phyloP scores from a whole-genome alignment of 2,329 filamentous ascomycete genomes.

The Elsinoe australis region DNA sequence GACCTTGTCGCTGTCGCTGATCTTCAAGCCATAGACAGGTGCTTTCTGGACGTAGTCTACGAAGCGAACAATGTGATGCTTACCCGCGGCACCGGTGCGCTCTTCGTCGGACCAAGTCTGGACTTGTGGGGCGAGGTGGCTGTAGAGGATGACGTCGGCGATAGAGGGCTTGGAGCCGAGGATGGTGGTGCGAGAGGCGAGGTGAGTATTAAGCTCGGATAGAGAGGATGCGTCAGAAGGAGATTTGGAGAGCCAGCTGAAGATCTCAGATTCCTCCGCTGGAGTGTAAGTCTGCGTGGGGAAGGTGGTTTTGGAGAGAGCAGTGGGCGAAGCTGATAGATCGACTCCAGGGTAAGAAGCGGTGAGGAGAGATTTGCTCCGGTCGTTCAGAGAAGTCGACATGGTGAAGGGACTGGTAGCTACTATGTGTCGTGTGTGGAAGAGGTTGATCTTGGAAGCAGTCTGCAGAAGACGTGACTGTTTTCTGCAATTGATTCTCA shows the following conservation, averaged over 20 bases:
- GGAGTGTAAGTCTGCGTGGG: conserved; percentile 51
- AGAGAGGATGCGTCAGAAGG: conserved; percentile 59
- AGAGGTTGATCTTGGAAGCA: too few relatives aligned
- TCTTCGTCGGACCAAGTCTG: conserved; percentile 75
- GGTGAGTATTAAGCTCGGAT: conserved; percentile 73
- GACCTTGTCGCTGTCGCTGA: conserved; percentile 68
- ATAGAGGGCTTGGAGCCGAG: conserved; percentile 83
- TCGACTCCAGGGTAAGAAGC: conserved; percentile 13
- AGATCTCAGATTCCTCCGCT: conserved; percentile 76
- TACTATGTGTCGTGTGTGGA: too few relatives aligned
- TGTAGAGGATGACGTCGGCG: conserved; percentile 78
- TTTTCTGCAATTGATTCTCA: too few relatives aligned
- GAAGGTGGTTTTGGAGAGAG: background rate
- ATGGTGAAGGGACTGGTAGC: background rate
- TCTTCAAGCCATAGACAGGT: conserved; percentile 57
- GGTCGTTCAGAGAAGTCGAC: conserved; percentile 9
- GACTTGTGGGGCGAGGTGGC: conserved; percentile 67
- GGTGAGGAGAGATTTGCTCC: background rate
- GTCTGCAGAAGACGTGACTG: too few relatives aligned
- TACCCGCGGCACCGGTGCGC: conserved; percentile 80
- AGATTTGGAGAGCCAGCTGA: conserved; percentile 78
- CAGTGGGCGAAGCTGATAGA: background rate
- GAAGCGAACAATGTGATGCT: conserved; percentile 83
- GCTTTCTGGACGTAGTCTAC: conserved; percentile 94
- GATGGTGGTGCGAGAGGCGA: conserved; percentile 79